These are phyloP conservation scores for Echeveria elegans DNA, from an alignment of 164 flowering plant genomes.

Conservation along the genomic window DNA sequence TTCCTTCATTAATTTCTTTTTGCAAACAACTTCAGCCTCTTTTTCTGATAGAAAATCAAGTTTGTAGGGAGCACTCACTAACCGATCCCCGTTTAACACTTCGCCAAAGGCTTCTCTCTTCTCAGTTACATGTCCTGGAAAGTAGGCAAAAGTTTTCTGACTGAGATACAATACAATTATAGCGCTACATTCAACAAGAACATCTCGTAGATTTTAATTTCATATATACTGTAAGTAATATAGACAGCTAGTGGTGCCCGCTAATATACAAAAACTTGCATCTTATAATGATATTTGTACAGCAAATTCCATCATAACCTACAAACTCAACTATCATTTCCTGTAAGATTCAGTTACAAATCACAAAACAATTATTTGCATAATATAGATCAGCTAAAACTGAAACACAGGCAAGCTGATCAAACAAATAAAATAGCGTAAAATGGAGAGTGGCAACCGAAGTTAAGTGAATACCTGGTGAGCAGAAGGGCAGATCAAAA, in stretches of 20 bases:
- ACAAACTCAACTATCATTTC: background rate
- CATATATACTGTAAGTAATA: background rate
- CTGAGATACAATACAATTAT: background rate
- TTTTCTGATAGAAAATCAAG: slow-evolving; percentile 11
- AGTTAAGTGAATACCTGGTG: slow-evolving; percentile 8
- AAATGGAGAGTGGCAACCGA: background rate
- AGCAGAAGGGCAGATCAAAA: slow-evolving; percentile 15
- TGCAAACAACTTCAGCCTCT: slow-evolving; percentile 10
- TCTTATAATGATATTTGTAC: background rate
- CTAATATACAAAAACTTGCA: background rate
- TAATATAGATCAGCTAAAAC: background rate
- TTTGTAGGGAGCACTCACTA: slow-evolving; percentile 13
- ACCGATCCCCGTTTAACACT: slow-evolving; percentile 12
- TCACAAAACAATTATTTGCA: background rate
- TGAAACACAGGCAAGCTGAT: background rate
- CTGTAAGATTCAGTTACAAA: background rate
- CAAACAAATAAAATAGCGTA: background rate
- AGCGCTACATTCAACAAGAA: background rate
- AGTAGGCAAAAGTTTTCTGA: background rate
- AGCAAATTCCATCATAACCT: background rate
- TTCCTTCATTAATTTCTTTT: slow-evolving; percentile 1
- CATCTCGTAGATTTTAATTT: background rate
- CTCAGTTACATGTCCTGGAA: slow-evolving; percentile 12
- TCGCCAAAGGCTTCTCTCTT: slow-evolving; percentile 15
- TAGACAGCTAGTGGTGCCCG: background rate